Evolutionary conservation across 768 basidiomycete species (phyloP).

Genomic region (Panaeolus papilionaceus): DNA sequence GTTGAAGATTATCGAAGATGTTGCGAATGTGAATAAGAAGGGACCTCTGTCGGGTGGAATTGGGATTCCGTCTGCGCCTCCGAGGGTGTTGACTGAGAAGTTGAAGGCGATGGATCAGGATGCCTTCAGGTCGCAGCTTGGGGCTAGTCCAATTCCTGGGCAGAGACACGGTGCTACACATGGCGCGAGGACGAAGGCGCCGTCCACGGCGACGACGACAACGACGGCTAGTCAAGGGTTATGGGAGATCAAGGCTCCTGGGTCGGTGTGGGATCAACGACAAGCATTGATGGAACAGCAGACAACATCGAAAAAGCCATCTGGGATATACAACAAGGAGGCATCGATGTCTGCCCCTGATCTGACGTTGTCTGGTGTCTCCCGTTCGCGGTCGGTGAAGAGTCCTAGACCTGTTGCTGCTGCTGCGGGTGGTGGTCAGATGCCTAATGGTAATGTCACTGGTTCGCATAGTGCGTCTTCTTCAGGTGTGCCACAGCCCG

Average conservation of each 20-base stretch:
- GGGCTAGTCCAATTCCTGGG: background rate
- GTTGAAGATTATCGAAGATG: conserved; percentile 6
- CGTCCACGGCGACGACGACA: conserved; percentile 17
- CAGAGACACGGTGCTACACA: background rate
- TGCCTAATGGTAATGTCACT: background rate
- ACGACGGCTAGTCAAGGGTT: conserved; percentile 4
- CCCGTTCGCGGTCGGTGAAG: background rate
- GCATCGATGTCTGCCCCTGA: conserved; percentile 18
- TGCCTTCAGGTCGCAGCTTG: background rate
- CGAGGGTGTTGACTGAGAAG: conserved; percentile 9
- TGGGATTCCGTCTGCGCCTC: conserved; percentile 2
- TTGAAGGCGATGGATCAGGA: conserved; percentile 17
- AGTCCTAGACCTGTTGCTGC: background rate
- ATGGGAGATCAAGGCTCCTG: conserved; percentile 37
- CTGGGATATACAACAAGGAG: background rate
- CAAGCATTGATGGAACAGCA: background rate
- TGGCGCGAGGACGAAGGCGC: background rate
- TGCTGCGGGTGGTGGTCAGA: background rate
- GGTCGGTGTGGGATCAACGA: conserved; percentile 40
- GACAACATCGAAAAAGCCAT: conserved; percentile 15
- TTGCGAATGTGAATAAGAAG: conserved; percentile 9
- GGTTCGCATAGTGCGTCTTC: conserved; percentile 7
- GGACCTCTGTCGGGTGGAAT: background rate
- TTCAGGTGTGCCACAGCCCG: conserved; percentile 30
- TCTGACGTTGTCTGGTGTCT: background rate